A percentile compares a stretch with the other conserved stretches of the same genome.
These are phyloP conservation scores for Neurospora sp. DNA, from an alignment of 495 filamentous ascomycete species.

Conservation along the genomic window DNA sequence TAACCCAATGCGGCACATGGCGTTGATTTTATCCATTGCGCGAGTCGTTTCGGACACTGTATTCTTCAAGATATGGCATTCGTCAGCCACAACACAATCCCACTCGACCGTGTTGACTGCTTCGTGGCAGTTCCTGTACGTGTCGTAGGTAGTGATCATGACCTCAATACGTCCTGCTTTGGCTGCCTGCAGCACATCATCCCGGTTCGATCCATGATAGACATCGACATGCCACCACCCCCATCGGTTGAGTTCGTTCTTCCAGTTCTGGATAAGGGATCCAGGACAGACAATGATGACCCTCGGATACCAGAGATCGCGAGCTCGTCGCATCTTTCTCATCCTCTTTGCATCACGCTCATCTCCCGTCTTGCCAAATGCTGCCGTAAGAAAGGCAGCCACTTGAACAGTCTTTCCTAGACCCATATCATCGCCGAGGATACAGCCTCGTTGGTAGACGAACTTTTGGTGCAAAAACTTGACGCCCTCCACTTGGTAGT, in stretches of 20 bases:
- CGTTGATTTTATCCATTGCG: slow-evolving; percentile 85
- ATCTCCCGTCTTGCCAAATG: slow-evolving; percentile 91
- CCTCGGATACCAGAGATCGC: slow-evolving; percentile 70
- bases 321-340: slow-evolving; percentile 68
- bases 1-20: slow-evolving; percentile 84
- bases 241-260: slow-evolving; percentile 74
- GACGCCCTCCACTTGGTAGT: slow-evolving; percentile 82
- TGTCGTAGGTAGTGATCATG: slow-evolving; percentile 87
- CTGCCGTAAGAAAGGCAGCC: slow-evolving; percentile 83
- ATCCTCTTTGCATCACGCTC: slow-evolving; percentile 81
- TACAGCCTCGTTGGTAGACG: slow-evolving; percentile 83
- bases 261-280: slow-evolving; percentile 83
- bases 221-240: slow-evolving; percentile 89
- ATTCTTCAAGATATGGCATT: slow-evolving; percentile 90
- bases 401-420: slow-evolving; percentile 96
- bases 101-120: slow-evolving; percentile 77
- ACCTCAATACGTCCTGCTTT: slow-evolving; percentile 70
- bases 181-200: slow-evolving; percentile 62
- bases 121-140: slow-evolving; percentile 67
- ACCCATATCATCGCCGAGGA: slow-evolving; percentile 95
- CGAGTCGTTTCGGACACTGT: slow-evolving; percentile 64
- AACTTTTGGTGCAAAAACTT: slow-evolving; percentile 83
- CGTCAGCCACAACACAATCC: slow-evolving; percentile 96
- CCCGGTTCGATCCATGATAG: slow-evolving; percentile 70
- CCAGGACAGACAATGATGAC: slow-evolving; percentile 85